phyloP scores from a whole-genome alignment of 108 stramenopile genomes.

The Bacterosira constricta region DNA sequence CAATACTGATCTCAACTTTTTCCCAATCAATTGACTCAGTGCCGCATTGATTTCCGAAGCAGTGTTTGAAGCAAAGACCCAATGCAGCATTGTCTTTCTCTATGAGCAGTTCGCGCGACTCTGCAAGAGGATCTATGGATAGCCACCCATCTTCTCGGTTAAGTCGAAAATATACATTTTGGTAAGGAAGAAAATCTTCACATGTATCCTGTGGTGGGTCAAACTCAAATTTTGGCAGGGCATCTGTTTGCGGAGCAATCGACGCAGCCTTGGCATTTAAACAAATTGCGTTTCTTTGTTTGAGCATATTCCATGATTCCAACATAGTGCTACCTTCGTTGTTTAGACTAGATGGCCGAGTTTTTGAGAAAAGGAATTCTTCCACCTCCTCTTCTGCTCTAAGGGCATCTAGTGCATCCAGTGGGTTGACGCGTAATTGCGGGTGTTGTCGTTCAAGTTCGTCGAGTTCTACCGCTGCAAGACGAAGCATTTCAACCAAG shows the following conservation, averaged over 20 bases:
- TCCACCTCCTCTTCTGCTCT: constrained; percentile 18
- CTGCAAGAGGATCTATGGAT: not conserved
- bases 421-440: not conserved
- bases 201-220: constrained; percentile 16
- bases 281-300: constrained; percentile 3
- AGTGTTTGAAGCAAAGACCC: constrained; percentile 25
- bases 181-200: constrained; percentile 21
- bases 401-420: not conserved
- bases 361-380: constrained; percentile 26
- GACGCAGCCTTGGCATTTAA: constrained; percentile 1
- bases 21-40: constrained; percentile 11
- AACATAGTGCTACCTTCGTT: not conserved
- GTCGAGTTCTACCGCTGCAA: constrained; percentile 16
- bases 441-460: constrained; percentile 7
- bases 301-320: constrained; percentile 4
- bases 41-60: constrained; percentile 5
- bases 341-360: not conserved
- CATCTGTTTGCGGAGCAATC: not conserved
- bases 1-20: constrained; percentile 8
- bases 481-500: constrained; percentile 19
- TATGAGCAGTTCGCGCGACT: not conserved
- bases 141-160: not conserved
- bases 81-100: not conserved
- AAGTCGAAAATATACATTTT: constrained; percentile 10
- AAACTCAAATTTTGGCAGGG: not conserved